These are phyloP conservation scores for Gastrodia elata DNA, from an alignment of 106 monocot genomes.

Conservation along the genomic window DNA sequence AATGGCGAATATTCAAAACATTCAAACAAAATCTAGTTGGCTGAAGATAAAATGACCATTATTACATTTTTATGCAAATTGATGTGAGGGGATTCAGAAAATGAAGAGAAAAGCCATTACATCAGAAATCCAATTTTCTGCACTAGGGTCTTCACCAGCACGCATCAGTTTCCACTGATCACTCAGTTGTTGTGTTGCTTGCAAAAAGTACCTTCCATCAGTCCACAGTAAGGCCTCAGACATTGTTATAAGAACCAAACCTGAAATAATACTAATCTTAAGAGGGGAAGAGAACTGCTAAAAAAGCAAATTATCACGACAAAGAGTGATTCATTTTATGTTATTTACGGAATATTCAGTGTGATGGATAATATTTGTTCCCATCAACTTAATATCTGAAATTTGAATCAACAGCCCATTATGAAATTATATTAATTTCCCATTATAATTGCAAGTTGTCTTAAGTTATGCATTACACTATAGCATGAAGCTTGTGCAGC, in stretches of 20 bases:
- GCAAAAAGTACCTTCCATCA: conserved; percentile 94
- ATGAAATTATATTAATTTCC: too few species aligned
- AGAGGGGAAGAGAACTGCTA: background rate
- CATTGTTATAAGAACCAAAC: conserved; percentile 83
- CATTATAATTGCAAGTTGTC: too few species aligned
- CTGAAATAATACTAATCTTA: conserved; percentile 20
- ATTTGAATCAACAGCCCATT: too few species aligned
- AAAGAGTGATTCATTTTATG: background rate
- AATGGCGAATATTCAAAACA: background rate
- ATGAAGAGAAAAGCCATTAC: conserved; percentile 30
- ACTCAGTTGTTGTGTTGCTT: conserved; percentile 69
- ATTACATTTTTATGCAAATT: too few species aligned
- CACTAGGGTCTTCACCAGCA: conserved; percentile 64
- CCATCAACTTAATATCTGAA: too few species aligned
- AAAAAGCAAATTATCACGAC: background rate
- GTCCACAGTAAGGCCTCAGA: conserved; percentile 86
- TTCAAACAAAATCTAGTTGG: background rate
- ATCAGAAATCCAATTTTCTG: conserved; percentile 81
- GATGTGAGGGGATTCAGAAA: background rate
- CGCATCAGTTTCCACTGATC: conserved; percentile 82
- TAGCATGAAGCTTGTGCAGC: too few species aligned
- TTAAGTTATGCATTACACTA: too few species aligned
- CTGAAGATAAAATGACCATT: background rate
- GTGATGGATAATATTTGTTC: too few species aligned
- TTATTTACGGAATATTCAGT: background rate